Percentiles rank a stretch among this genome's conserved stretches.
phyloP scores from a whole-genome alignment of 495 filamentous ascomycete species.

The Xanthoparmelia taractica region DNA sequence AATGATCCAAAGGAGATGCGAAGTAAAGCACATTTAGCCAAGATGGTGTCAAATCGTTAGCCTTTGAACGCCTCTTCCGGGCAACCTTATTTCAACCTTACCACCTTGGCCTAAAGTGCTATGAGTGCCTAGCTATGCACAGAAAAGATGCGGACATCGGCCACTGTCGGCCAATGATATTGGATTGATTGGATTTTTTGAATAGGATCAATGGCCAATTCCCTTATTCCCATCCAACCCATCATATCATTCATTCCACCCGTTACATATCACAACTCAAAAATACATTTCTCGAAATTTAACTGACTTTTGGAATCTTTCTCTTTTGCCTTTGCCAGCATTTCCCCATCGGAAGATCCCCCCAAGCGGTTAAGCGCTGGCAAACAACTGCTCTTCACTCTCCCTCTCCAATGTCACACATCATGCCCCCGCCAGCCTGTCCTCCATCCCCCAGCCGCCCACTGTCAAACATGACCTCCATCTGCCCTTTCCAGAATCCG shows the following conservation, averaged over 20 bases:
- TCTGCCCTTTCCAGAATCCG: background rate
- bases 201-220: too few relatives aligned
- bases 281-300: background rate
- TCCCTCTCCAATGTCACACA: background rate
- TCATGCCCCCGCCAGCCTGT: background rate
- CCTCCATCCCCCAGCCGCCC: background rate
- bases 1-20: background rate
- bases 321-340: background rate
- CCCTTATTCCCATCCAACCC: background rate
- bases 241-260: too few relatives aligned
- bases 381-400: background rate
- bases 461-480: background rate
- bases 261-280: too few relatives aligned
- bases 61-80: background rate
- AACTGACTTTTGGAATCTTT: background rate
- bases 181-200: background rate
- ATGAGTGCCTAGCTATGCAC: background rate
- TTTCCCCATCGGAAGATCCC: background rate
- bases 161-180: background rate
- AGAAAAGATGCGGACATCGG: background rate
- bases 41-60: background rate
- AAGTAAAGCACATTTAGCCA: background rate
- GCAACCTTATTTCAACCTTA: constrained; percentile 6
- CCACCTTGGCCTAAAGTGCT: too few relatives aligned
- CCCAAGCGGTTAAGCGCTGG: background rate